Evolutionary conservation across 2,329 filamentous ascomycete genomes (phyloP).

Genomic region (Ceratocystis ficicola): DNA sequence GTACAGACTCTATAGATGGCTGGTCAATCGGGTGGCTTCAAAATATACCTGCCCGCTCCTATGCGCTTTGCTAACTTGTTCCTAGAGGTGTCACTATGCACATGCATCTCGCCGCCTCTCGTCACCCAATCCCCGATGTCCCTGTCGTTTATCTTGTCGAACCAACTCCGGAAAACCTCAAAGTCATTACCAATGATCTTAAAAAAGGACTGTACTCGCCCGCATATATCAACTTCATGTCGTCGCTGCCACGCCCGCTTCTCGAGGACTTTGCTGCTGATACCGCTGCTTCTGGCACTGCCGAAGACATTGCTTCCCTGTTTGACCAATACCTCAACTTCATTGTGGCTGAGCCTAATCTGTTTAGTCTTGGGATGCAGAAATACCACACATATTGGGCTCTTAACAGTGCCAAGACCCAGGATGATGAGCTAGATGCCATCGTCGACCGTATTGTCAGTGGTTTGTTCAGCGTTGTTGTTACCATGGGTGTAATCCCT

Average conservation of each 20-base stretch:
- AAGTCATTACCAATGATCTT: slow-evolving; percentile 73
- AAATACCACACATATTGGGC: slow-evolving; percentile 87
- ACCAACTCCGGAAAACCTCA: slow-evolving; percentile 67
- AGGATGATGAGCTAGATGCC: slow-evolving; percentile 76
- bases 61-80: background rate
- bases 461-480: slow-evolving; percentile 91
- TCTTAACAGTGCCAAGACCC: slow-evolving; percentile 85
- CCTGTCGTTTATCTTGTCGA: slow-evolving; percentile 95
- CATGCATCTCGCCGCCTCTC: slow-evolving; percentile 50
- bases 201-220: slow-evolving; percentile 80
- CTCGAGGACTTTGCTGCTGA: slow-evolving; percentile 90
- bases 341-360: slow-evolving; percentile 84
- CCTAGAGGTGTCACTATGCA: slow-evolving; percentile 76
- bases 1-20: background rate
- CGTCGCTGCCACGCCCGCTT: slow-evolving; percentile 76
- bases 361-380: slow-evolving; percentile 88
- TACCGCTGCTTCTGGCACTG: slow-evolving; percentile 70
- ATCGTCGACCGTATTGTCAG: slow-evolving; percentile 87
- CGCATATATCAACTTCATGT: slow-evolving; percentile 93
- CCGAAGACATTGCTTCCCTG: slow-evolving; percentile 81
- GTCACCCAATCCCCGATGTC: slow-evolving; percentile 90
- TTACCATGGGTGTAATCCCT: slow-evolving; percentile 95
- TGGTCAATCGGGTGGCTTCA: background rate
- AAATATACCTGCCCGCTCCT: background rate
- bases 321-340: slow-evolving; percentile 98